Base-by-base conservation (phyloP, 768 basidiomycete species). In the Termitomyces sp. region DNA sequence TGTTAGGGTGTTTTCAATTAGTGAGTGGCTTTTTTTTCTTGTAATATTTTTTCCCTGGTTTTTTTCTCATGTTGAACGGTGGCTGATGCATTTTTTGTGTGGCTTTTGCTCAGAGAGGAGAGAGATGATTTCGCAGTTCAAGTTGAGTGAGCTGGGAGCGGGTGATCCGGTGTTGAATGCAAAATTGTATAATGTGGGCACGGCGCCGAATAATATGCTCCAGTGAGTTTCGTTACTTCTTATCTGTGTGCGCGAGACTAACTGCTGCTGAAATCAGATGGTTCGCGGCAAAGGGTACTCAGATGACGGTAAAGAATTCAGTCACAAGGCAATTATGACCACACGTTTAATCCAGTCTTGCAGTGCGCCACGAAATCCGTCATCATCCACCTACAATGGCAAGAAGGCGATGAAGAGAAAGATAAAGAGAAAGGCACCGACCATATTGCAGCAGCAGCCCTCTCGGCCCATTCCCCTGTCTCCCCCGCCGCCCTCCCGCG, bases 101-200 rank as follows among this genome's bases (percentile, higher is more conserved):
- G 2, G n/a, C n/a, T 20, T 49, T 32, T 13, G 48, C 38, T 55
- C 54, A 80, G 78, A 73, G 54, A 81, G 86, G 33, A 75, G 92
- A 59, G 92, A 94, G 71, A 95, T 96, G 94, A 81, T 95, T 13
- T 91, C 90, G 8, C 92, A 94, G 67, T 94, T 93, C 77, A 93
- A 87, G 69, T 76, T 96, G 45, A 83, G 86, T 2, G 90, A 93
- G 58, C 72, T 96, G 45, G 89, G 85, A 20, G 83, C 72, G 0
- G 72, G 81, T 0, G 87, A 93, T 68, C 85, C 87, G 18, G 74
- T 82, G 24, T 66, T 90, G 63, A 85, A 79, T 59, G 71, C 83
- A 1, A 90, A 85, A 65, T 67, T 95, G 56, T 82, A 83, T 64
- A 85, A 91, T 62, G 87, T 95, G 9, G 93, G 93, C 1, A 68